phyloP scores from a whole-genome alignment of 208 protist species.

The Crithidia sp. region DNA sequence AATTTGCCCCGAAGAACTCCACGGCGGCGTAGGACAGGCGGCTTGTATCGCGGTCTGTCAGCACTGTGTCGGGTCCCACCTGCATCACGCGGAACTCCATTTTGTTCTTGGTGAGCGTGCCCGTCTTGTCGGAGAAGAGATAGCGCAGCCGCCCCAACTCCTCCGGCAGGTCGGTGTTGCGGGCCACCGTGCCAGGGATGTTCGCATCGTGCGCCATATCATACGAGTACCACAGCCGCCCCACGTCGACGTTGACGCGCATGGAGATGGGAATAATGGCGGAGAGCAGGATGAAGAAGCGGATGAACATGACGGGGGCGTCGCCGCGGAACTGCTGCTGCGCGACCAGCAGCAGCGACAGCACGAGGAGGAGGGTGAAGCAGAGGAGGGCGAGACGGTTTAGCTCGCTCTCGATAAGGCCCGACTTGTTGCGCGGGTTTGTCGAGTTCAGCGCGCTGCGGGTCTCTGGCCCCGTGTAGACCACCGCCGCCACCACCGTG shows the following conservation, averaged over 20 bases:
- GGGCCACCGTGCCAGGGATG: conserved; percentile 91
- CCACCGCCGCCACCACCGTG: conserved; percentile 69
- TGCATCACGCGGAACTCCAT: conserved; percentile 88
- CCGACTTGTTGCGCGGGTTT: conserved; percentile 85
- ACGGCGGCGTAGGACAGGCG: conserved; percentile 42
- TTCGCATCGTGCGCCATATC: conserved; percentile 90
- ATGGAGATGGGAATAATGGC: conserved; percentile 98
- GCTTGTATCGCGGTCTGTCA: conserved; percentile 61
- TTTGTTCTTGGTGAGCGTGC: conserved; percentile 98
- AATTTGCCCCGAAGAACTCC: conserved; percentile 39
- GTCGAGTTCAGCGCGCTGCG: conserved; percentile 96
- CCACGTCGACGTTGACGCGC: conserved; percentile 98
- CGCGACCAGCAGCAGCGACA: conserved; percentile 71
- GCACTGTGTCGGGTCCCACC: conserved; percentile 44
- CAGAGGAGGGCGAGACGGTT: conserved; percentile 95
- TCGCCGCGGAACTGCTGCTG: conserved; percentile 79
- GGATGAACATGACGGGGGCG: conserved; percentile 90
- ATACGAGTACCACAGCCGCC: conserved; percentile 96
- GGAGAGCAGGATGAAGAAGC: conserved; percentile 98
- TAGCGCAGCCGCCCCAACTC: conserved; percentile 98
- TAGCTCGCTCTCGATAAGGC: conserved; percentile 96
- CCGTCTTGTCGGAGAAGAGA: conserved; percentile 99
- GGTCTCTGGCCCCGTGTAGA: conserved; percentile 97
- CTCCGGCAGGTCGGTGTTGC: conserved; percentile 97
- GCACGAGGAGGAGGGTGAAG: conserved; percentile 67